Evolutionary conservation across 192 early-diverging fungal genomes (phyloP), one percentile per base, ranked within the genome.

Genomic region (Coemansia sp.): DNA sequence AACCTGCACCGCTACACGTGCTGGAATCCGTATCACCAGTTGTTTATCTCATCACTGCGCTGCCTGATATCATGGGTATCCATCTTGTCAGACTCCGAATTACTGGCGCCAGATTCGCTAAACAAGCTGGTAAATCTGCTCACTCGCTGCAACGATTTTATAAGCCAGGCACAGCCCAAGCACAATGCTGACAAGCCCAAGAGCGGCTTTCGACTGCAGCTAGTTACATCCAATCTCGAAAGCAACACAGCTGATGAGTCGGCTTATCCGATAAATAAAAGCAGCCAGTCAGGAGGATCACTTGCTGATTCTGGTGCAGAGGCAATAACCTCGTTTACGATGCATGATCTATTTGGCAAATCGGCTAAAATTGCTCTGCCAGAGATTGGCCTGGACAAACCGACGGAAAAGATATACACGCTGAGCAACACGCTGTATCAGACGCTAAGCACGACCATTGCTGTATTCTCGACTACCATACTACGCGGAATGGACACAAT

Each of bases 21-120:
- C 20, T 78, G 74, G 74, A 46, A 54, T 20, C 63, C 49, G 40
- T 78, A 70, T 44, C 74, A 78, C 23, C 74, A 78, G 36, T 21
- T 63, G 28, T 70, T 78, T 51, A 78, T 78, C n/a, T 46, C 52
- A 1, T 70, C 74, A 11, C 47, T 78, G 30, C 68, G 60, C 36
- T 78, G 74, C 31, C 57, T 78, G 6, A 60, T 49, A 26, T 55
- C 47, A 9, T 78, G 74, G 74, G 36, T 66, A 0, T 65, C 64
- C 13, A 39, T 58, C 3, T 46, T 61, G 13, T 21, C 30, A 1
- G 38, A 52, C 38, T 44, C 54, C 6, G 26, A 42, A 1, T 30
- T 21, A 5, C 45, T 57, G 38, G 12, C 14, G 0, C 45, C 54
- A 10, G 59, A 55, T 5, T 11, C 53, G 12, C n/a, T 57, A 12